phyloP scores from a whole-genome alignment of 2,329 filamentous ascomycete genomes.

The Colletotrichum tropicicola region DNA sequence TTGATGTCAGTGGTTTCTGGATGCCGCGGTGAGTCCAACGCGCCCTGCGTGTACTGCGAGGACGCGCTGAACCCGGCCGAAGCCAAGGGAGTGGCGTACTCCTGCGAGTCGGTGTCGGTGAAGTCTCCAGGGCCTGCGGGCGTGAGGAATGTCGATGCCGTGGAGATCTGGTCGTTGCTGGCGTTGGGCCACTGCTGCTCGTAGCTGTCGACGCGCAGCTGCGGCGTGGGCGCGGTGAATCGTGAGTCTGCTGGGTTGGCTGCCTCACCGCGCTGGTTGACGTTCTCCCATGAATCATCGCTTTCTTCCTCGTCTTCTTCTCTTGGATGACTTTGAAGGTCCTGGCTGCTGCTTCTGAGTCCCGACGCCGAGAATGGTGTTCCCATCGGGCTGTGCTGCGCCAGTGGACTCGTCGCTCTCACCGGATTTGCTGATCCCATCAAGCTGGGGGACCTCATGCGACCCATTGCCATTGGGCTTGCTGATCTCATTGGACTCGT shows the following conservation, averaged over 20 bases:
- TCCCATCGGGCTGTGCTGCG: neutral
- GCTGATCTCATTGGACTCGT: neutral
- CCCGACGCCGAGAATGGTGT: conserved; percentile 4
- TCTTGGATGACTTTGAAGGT: conserved; percentile 24
- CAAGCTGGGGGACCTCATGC: neutral
- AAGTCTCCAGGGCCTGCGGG: conserved; percentile 16
- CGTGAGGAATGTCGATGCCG: neutral
- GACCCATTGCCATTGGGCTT: neutral
- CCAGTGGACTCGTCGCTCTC: neutral
- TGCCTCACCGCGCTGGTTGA: conserved; percentile 7
- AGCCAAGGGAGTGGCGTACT: conserved; percentile 20
- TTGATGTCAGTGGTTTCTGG: conserved; percentile 1
- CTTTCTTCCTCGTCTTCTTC: conserved; percentile 28
- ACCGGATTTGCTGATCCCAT: neutral
- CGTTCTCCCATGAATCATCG: conserved; percentile 30
- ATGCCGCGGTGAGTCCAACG: conserved; percentile 1
- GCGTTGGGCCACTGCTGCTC: conserved; percentile 21
- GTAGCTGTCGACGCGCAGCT: conserved; percentile 18
- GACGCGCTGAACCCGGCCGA: conserved; percentile 23
- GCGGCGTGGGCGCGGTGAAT: neutral
- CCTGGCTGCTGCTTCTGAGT: conserved; percentile 13
- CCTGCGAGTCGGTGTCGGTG: conserved; percentile 27
- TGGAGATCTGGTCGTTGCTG: conserved; percentile 23
- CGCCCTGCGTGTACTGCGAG: conserved; percentile 16
- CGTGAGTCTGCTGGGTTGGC: neutral